Percentiles rank a stretch among this genome's conserved stretches.
Evolutionary conservation across 1,139 yeast species (phyloP).

Genomic region (Diutina siamensis): DNA sequence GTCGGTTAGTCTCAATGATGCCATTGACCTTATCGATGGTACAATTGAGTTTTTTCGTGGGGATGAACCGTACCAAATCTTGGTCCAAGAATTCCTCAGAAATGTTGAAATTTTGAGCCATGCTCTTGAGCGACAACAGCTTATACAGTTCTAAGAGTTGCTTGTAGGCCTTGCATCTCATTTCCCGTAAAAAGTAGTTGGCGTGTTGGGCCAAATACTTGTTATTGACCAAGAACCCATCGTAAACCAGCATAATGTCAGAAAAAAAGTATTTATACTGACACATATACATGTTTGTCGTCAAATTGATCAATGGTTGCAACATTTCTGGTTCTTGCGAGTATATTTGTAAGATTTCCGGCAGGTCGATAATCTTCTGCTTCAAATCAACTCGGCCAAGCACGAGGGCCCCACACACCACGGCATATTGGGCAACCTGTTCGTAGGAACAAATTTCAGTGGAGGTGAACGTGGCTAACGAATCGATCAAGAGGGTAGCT

Average conservation of each 20-base stretch:
- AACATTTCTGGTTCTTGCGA: slow-evolving; percentile 48
- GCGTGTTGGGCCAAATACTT: slow-evolving; percentile 75
- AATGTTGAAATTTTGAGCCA: slow-evolving; percentile 92
- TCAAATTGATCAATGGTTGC: slow-evolving; percentile 73
- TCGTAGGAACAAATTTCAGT: slow-evolving; percentile 85
- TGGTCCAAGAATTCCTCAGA: slow-evolving; percentile 68
- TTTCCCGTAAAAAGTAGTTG: slow-evolving; percentile 75
- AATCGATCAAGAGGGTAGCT: slow-evolving; percentile 72
- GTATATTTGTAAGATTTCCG: slow-evolving; percentile 77
- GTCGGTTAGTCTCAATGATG: slow-evolving; percentile 88
- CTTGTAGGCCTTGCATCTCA: slow-evolving; percentile 91
- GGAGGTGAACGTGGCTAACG: slow-evolving; percentile 93
- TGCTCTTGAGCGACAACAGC: slow-evolving; percentile 75
- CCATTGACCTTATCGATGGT: slow-evolving; percentile 95
- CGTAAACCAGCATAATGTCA: slow-evolving; percentile 68
- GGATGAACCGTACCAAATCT: slow-evolving; percentile 84
- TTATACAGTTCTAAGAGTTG: slow-evolving; percentile 92
- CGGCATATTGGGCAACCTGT: slow-evolving; percentile 80
- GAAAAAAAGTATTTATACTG: slow-evolving; percentile 78
- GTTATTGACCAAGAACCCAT: slow-evolving; percentile 57
- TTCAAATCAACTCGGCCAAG: slow-evolving; percentile 80
- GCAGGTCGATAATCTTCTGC: slow-evolving; percentile 79
- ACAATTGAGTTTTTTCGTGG: slow-evolving; percentile 87
- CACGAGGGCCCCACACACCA: slow-evolving; percentile 73
- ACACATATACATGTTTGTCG: slow-evolving; percentile 81